Conservation (phyloP, 2,329 filamentous ascomycete genomes). For the Epichloe sp. region DNA sequence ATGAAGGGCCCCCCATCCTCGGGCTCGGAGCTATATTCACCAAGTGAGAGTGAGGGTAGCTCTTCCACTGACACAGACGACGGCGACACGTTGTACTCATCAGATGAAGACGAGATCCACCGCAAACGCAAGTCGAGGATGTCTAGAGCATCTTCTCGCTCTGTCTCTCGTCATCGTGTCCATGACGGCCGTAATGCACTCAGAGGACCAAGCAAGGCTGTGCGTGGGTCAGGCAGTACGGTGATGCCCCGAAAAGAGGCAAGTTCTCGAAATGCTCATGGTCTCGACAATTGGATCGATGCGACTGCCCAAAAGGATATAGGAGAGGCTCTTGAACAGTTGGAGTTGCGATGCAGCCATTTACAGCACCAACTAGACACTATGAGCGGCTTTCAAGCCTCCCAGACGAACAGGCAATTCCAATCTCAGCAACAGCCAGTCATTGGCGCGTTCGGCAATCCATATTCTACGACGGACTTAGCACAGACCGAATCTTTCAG, state of each 20-base stretch:
- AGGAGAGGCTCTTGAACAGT: conserved; percentile 1
- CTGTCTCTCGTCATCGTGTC: background rate
- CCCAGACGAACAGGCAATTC: background rate
- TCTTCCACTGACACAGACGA: background rate
- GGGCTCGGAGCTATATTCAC: background rate
- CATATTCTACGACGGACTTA: background rate
- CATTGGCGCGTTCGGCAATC: background rate
- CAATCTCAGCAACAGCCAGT: background rate
- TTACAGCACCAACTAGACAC: conserved; percentile 1
- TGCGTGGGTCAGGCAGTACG: background rate
- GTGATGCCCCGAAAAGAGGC: background rate
- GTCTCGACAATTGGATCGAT: background rate
- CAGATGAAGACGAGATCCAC: background rate
- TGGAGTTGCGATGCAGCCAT: conserved; percentile 2
- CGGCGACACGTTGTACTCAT: background rate
- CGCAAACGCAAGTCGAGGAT: background rate
- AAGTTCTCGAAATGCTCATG: background rate
- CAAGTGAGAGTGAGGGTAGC: background rate
- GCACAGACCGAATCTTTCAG: background rate
- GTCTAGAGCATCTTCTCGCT: background rate
- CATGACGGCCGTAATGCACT: too few species aligned
- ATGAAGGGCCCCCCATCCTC: background rate
- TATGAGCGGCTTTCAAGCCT: background rate
- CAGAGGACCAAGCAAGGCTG: too few species aligned
- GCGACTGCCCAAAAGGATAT: background rate